phyloP scores from a whole-genome alignment of 2,329 filamentous ascomycete genomes.

The Chaetomium olivaceum region DNA sequence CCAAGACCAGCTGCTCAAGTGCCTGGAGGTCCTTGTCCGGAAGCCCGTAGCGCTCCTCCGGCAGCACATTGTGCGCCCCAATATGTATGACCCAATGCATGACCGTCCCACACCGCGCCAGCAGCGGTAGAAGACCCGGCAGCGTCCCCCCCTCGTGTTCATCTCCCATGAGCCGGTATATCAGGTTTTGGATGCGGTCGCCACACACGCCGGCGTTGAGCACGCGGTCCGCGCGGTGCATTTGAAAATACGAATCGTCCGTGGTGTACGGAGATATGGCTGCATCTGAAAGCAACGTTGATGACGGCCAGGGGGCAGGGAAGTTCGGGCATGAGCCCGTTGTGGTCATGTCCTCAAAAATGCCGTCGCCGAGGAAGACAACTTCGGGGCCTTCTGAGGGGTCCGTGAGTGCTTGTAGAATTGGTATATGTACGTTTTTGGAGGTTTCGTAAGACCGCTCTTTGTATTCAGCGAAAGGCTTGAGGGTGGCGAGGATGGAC shows the following conservation, averaged over 20 bases:
- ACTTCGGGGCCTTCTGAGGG: no score
- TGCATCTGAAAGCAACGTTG: constrained; percentile 14
- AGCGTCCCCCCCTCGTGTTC: constrained; percentile 1
- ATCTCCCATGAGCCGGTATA: constrained; percentile 26
- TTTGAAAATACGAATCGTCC: no score
- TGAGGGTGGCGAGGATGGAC: no score
- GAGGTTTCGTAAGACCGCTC: no score
- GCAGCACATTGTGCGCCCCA: constrained; percentile 28
- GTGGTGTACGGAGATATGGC: not conserved
- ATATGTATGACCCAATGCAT: constrained; percentile 31
- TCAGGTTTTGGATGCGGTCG: constrained; percentile 31
- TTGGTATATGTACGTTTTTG: no score
- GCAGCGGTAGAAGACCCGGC: constrained; percentile 5
- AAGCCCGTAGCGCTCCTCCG: constrained; percentile 20
- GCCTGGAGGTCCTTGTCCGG: constrained; percentile 12
- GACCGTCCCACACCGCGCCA: constrained; percentile 18
- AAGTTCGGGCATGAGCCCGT: constrained; percentile 23
- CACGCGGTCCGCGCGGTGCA: constrained; percentile 8
- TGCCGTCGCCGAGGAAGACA: no score
- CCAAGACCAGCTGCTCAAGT: constrained; percentile 13
- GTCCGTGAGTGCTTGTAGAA: no score
- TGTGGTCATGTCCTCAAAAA: constrained; percentile 30
- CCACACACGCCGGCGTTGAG: constrained; percentile 31
- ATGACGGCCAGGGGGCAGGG: constrained; percentile 23
- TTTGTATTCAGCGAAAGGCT: no score